Evolutionary conservation across 805 yeast genomes (phyloP), one percentile per base, ranked within the genome.

Genomic region (Saturnispora silvae): DNA sequence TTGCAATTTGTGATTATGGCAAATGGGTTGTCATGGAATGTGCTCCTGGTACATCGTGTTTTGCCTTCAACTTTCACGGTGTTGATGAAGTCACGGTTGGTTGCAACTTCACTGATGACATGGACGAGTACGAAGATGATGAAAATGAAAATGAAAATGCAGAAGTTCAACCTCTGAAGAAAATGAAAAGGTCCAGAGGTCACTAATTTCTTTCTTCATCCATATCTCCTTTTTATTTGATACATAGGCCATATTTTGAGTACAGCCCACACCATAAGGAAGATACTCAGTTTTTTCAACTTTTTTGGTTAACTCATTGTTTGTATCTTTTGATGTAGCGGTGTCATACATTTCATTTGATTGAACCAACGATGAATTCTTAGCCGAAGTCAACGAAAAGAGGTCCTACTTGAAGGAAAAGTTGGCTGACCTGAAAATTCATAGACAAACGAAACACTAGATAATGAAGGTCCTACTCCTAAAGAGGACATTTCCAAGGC

Each of bases 391-490:
- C 16, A 61, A 63, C 15, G 54, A 59, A 29, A 80, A 81, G 49
- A 72, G 89, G 17, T 68, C 68, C 30, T 53, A 71, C 30, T 72
- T 89, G 45, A 57, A 54, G 20, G 54, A 64, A 3, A 72, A 73
- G 34, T 63, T 82, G 43, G 57, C 53, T 35, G 60, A 64, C 35
- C 56, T 81, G 37, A 67, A 68, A 35, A 63, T n/a, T n/a, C n/a
- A n/a, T n/a, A n/a, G n/a, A 77, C 75, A 20, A 76, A 78, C 37
- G 77, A 74, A 20, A 74, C 69, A 28, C 75, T 85, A 29, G 65
- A 65, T 31, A 71, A 75, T 45, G 98, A 97, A 23, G 59, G 89
- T 35, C 68, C 67, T 11, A 72, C 86, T 31, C 71, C 92, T 41
- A 79, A 72, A 40, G 55, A 67, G 28, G 76, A 80, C 19, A 53